phyloP scores from a whole-genome alignment of 1,139 yeast genomes.

The Suhomyces taliae region DNA sequence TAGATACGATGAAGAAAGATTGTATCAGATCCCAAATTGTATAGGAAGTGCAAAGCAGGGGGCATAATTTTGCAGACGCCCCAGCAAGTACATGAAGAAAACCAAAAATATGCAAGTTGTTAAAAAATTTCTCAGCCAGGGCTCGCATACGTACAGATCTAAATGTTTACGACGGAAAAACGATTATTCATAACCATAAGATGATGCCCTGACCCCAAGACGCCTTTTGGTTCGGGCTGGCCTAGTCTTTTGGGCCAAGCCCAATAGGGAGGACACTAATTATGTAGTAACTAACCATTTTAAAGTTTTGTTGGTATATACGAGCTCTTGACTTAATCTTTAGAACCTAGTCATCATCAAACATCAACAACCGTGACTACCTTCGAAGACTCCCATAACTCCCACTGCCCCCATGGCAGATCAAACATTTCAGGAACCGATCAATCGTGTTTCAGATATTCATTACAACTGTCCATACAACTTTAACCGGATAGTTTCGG shows the following conservation, averaged over 20 bases:
- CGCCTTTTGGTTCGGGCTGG: no score
- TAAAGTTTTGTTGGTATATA: neutral
- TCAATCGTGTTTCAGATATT: no score
- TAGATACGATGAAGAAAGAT: neutral
- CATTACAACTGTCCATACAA: no score
- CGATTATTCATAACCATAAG: neutral
- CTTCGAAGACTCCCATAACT: no score
- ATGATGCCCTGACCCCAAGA: no score
- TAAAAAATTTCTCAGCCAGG: neutral
- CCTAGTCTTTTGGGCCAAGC: no score
- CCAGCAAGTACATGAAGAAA: conserved; percentile 3
- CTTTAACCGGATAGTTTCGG: no score
- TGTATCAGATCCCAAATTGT: neutral
- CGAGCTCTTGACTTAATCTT: neutral
- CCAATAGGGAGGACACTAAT: no score
- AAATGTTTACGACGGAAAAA: conserved; percentile 5
- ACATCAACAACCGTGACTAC: no score
- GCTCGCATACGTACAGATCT: neutral
- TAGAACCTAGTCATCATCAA: neutral
- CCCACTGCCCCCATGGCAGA: no score
- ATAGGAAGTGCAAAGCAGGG: neutral
- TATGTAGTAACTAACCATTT: no score
- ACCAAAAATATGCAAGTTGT: neutral
- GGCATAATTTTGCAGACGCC: conserved; percentile 8
- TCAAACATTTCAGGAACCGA: no score